Conservation (phyloP, 352 stramenopile species). For the Phytopythium oedochilum region DNA sequence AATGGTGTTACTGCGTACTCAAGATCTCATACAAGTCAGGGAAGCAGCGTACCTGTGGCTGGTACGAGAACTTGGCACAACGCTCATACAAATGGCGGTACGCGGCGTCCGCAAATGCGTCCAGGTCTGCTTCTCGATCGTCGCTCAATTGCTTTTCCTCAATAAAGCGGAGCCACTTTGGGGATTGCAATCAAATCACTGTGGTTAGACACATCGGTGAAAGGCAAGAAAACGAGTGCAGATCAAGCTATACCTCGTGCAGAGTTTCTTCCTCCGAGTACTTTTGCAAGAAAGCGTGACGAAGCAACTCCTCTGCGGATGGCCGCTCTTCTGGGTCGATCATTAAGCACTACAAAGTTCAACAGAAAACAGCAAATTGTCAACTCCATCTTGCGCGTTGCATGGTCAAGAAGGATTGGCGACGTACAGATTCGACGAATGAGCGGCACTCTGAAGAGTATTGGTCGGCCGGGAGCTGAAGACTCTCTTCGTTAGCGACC, state of each 20-base stretch:
- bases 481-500: conserved; percentile 74
- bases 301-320: conserved; percentile 57
- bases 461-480: conserved; percentile 53
- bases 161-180: conserved; percentile 73
- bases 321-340: conserved; percentile 64
- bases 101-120: conserved; percentile 66
- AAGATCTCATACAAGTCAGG: too few species aligned
- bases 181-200: not conserved
- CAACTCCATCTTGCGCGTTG: not conserved
- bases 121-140: conserved; percentile 47
- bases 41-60: conserved; percentile 52
- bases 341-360: conserved; percentile 38
- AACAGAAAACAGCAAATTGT: not conserved
- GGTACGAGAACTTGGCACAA: conserved; percentile 66
- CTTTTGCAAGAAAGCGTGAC: conserved; percentile 65
- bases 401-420: conserved; percentile 13
- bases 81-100: conserved; percentile 78
- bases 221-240: conserved; percentile 17
- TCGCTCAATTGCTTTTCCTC: conserved; percentile 52
- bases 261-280: conserved; percentile 69
- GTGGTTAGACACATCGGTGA: not conserved
- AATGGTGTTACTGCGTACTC: not conserved
- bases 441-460: conserved; percentile 70
- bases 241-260: conserved; percentile 32
- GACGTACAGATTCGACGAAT: conserved; percentile 53